Conservation (phyloP, 2,329 filamentous ascomycete genomes). For the Hymenotorrendiella dingleyae region DNA sequence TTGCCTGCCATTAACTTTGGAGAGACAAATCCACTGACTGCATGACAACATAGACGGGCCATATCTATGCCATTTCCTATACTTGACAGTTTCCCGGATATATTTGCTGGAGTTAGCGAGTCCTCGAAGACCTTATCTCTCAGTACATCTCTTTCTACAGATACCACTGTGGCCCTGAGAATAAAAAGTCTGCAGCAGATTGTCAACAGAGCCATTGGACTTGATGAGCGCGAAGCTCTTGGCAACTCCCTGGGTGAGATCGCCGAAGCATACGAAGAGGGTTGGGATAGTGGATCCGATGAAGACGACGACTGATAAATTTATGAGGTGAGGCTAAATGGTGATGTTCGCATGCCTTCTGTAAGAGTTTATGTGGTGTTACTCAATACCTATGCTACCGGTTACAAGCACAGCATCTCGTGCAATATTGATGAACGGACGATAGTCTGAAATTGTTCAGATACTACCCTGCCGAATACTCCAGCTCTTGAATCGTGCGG, state of each 20-base stretch:
- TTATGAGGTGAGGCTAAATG: no score
- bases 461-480: no score
- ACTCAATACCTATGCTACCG: no score
- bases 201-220: constrained; percentile 54
- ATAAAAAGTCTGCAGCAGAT: constrained; percentile 61
- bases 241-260: constrained; percentile 76
- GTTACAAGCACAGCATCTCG: no score
- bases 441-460: no score
- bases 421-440: no score
- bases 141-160: constrained; percentile 62
- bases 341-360: no score
- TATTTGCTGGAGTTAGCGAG: constrained; percentile 49
- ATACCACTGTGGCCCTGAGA: constrained; percentile 63
- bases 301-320: constrained; percentile 55
- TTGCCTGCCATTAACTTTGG: neutral
- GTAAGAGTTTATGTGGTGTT: no score
- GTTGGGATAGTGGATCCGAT: constrained; percentile 75
- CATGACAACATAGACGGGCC: constrained; percentile 30
- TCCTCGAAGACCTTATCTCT: constrained; percentile 41
- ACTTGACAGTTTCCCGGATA: constrained; percentile 75
- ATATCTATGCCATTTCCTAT: constrained; percentile 62
- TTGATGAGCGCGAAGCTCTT: constrained; percentile 81
- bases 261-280: constrained; percentile 82
- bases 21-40: constrained; percentile 9
- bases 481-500: no score